Evolutionary conservation across 2,329 filamentous ascomycete genomes (phyloP).

Genomic region (Bipolaris cookei): DNA sequence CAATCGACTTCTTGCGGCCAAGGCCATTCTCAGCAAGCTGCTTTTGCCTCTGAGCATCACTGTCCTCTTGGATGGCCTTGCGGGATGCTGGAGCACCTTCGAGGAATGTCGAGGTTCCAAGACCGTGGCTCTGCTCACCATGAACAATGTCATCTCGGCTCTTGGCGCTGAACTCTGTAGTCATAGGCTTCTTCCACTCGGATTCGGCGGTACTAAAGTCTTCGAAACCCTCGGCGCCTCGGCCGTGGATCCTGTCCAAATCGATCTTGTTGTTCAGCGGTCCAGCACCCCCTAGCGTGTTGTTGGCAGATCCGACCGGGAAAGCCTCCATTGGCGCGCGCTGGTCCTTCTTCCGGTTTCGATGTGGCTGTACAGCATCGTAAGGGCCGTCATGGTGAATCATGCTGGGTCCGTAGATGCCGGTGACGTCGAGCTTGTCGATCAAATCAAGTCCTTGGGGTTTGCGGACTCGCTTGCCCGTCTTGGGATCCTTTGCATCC

Average conservation of each 20-base stretch:
- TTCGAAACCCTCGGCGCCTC: constrained; percentile 81
- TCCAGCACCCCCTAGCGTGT: constrained; percentile 84
- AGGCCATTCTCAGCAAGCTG: constrained; percentile 57
- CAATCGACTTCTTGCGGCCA: constrained; percentile 91
- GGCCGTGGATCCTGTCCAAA: constrained; percentile 85
- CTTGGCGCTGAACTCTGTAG: constrained; percentile 50
- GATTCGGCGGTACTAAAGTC: constrained; percentile 66
- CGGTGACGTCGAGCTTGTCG: constrained; percentile 94
- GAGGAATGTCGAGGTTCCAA: constrained; percentile 94
- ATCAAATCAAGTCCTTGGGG: constrained; percentile 78
- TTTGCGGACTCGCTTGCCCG: constrained; percentile 44
- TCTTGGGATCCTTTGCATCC: constrained; percentile 33
- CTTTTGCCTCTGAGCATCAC: constrained; percentile 61
- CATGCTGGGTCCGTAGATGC: constrained; percentile 90
- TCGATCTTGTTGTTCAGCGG: constrained; percentile 83
- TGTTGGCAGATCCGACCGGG: constrained; percentile 90
- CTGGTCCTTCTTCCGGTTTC: constrained; percentile 82
- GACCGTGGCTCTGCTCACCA: constrained; percentile 79
- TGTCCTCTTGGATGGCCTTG: constrained; percentile 76
- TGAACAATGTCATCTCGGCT: constrained; percentile 71
- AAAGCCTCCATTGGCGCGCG: constrained; percentile 96
- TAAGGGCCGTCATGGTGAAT: constrained; percentile 98
- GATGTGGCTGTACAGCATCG: constrained; percentile 92
- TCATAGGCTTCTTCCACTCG: constrained; percentile 48
- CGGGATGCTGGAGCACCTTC: constrained; percentile 90